Conservation (phyloP, 2,329 filamentous ascomycete species). For the Fusarium newnesense region DNA sequence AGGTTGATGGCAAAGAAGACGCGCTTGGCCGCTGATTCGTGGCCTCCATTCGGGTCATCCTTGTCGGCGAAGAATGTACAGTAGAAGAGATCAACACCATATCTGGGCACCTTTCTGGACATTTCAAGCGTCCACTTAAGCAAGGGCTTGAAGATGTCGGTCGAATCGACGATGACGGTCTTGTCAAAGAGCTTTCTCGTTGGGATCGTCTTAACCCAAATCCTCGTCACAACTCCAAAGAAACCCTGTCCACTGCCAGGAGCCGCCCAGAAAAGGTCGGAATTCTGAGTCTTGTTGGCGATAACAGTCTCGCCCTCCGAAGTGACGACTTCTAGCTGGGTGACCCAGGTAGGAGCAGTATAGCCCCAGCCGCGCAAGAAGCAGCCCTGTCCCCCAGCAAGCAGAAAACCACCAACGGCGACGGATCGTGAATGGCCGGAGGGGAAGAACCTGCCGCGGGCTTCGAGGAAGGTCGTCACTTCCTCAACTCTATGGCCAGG, state of each 20-base stretch:
- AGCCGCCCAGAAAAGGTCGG: slow-evolving; percentile 15
- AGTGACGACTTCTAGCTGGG: neutral
- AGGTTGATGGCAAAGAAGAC: neutral
- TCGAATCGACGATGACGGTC: neutral
- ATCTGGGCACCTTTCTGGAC: neutral
- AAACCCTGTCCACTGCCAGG: slow-evolving; percentile 18
- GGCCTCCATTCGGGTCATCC: neutral
- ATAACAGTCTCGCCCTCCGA: neutral
- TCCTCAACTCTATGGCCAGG: neutral
- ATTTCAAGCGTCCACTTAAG: neutral
- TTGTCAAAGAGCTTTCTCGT: neutral
- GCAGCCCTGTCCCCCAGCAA: neutral
- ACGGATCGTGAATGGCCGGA: neutral
- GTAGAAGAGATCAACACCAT: neutral
- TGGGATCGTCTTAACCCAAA: neutral
- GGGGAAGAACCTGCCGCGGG: neutral
- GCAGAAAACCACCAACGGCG: neutral
- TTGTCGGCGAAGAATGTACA: neutral
- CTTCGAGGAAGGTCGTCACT: neutral
- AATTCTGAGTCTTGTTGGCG: slow-evolving; percentile 11
- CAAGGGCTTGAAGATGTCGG: neutral
- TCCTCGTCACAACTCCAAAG: slow-evolving; percentile 18
- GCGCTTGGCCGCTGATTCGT: neutral
- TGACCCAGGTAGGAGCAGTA: neutral
- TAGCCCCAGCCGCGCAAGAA: neutral